Percentiles rank a stretch among this genome's conserved stretches.
Conservation (phyloP, 495 filamentous ascomycete genomes). For the Penicillium crystallinum region DNA sequence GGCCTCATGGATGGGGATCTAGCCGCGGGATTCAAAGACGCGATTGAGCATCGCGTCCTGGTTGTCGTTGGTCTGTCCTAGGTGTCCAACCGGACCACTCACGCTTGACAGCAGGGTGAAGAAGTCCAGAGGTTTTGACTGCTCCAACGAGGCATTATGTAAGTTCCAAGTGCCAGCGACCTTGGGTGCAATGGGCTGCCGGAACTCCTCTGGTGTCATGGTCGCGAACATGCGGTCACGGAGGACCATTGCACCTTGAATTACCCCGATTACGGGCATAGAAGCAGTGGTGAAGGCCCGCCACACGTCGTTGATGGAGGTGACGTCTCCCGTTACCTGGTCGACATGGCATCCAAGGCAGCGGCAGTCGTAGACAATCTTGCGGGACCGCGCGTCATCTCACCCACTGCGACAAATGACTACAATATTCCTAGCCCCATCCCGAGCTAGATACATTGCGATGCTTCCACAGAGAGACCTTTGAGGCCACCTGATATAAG, state of each 20-base stretch:
- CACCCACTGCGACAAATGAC: background rate
- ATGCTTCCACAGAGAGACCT: background rate
- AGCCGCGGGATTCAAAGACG: no score
- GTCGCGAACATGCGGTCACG: background rate
- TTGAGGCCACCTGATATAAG: background rate
- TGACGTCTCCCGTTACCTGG: background rate
- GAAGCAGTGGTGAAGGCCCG: background rate
- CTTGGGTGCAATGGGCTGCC: background rate
- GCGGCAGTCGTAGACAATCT: background rate
- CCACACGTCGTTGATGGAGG: background rate
- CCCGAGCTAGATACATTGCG: background rate
- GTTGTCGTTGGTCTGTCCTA: constrained; percentile 52
- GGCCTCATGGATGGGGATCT: no score
- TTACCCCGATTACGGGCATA: background rate
- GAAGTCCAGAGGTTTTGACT: background rate
- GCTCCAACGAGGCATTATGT: background rate
- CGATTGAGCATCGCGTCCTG: no score
- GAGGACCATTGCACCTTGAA: background rate
- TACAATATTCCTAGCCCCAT: background rate
- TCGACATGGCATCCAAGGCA: background rate
- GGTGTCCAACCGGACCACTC: constrained; percentile 47
- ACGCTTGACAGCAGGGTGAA: constrained; percentile 47
- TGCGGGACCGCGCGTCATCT: background rate
- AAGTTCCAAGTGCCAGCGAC: background rate
- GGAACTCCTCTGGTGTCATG: background rate